A percentile compares a stretch with the other conserved stretches of the same genome.
phyloP scores from a whole-genome alignment of 768 basidiomycete genomes.

The Phanerodontia chrysosporium region DNA sequence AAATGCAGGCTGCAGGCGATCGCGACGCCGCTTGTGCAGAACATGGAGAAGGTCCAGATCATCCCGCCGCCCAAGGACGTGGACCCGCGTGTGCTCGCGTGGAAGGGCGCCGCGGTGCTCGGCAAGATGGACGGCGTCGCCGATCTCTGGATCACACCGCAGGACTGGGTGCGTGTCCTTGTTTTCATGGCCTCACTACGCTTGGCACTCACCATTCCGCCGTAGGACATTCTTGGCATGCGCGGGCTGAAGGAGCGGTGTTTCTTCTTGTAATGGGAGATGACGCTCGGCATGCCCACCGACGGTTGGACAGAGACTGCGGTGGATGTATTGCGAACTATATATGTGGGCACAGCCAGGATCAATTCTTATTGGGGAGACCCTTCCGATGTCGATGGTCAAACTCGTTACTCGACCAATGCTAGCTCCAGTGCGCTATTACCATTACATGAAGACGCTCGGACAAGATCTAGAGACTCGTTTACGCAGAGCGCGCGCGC shows the following conservation, averaged over 20 bases:
- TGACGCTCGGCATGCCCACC: too few relatives aligned
- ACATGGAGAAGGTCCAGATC: slow-evolving; percentile 86
- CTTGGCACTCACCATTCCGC: neutral
- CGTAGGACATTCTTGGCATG: slow-evolving; percentile 73
- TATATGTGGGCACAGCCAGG: too few relatives aligned
- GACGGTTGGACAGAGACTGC: too few relatives aligned
- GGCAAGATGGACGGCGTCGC: slow-evolving; percentile 87
- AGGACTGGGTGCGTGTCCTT: slow-evolving; percentile 76
- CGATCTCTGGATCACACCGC: slow-evolving; percentile 83
- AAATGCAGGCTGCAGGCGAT: slow-evolving; percentile 67
- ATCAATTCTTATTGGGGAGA: too few relatives aligned
- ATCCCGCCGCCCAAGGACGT: slow-evolving; percentile 93
- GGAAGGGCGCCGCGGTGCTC: slow-evolving; percentile 93
- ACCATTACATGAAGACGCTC: too few relatives aligned
- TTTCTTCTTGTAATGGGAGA: slow-evolving; percentile 71
- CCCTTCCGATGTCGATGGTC: too few relatives aligned
- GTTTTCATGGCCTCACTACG: neutral
- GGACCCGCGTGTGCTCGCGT: slow-evolving; percentile 83
- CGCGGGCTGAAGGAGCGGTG: slow-evolving; percentile 79
- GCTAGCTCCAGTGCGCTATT: too few relatives aligned
- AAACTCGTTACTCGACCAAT: too few relatives aligned
- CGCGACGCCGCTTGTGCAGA: slow-evolving; percentile 73
- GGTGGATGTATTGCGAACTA: too few relatives aligned
- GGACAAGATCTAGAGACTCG: too few relatives aligned
- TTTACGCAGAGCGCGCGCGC: too few relatives aligned